These are phyloP conservation scores for Geotrichum fermentans DNA, from an alignment of 1,139 yeast species.

Conservation along the genomic window DNA sequence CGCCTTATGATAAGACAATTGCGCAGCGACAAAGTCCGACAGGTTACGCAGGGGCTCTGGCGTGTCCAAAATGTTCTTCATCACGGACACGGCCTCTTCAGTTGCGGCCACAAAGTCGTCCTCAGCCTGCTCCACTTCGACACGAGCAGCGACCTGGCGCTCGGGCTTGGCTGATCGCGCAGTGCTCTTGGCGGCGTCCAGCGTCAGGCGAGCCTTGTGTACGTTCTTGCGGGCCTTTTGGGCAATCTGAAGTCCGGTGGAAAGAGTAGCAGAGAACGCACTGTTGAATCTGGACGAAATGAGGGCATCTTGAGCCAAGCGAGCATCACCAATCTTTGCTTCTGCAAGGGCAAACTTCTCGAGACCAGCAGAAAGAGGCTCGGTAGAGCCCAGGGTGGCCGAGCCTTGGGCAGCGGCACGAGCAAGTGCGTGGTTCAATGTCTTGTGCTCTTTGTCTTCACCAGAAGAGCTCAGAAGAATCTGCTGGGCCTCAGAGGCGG, in stretches of 20 bases:
- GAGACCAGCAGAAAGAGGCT: slow-evolving; percentile 46
- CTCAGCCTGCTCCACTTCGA: slow-evolving; percentile 77
- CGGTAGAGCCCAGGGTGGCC: slow-evolving; percentile 41
- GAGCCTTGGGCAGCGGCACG: slow-evolving; percentile 62
- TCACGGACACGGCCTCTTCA: slow-evolving; percentile 79
- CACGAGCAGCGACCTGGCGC: slow-evolving; percentile 69
- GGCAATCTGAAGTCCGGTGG: slow-evolving; percentile 61
- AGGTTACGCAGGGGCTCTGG: slow-evolving; percentile 69
- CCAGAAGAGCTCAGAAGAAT: slow-evolving; percentile 52
- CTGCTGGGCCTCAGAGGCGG: slow-evolving; percentile 80
- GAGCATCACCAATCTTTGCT: slow-evolving; percentile 73
- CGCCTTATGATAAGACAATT: slow-evolving; percentile 75
- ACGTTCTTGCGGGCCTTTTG: slow-evolving; percentile 69
- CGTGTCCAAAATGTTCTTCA: slow-evolving; percentile 75
- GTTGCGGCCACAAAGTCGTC: slow-evolving; percentile 89
- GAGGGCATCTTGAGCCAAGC: slow-evolving; percentile 76
- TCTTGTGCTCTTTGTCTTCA: slow-evolving; percentile 68
- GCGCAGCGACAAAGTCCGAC: slow-evolving; percentile 69
- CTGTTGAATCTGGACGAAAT: slow-evolving; percentile 67
- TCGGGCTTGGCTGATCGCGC: slow-evolving; percentile 67
- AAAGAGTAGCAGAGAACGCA: slow-evolving; percentile 59
- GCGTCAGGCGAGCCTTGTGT: slow-evolving; percentile 70
- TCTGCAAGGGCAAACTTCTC: slow-evolving; percentile 52
- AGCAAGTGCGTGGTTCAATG: slow-evolving; percentile 76
- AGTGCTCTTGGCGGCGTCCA: slow-evolving; percentile 73